A percentile compares a stretch with the other conserved stretches of the same genome.
These are phyloP conservation scores for Berkeleyomyces basicola DNA, from an alignment of 2,329 filamentous ascomycete genomes.

Conservation along the genomic window DNA sequence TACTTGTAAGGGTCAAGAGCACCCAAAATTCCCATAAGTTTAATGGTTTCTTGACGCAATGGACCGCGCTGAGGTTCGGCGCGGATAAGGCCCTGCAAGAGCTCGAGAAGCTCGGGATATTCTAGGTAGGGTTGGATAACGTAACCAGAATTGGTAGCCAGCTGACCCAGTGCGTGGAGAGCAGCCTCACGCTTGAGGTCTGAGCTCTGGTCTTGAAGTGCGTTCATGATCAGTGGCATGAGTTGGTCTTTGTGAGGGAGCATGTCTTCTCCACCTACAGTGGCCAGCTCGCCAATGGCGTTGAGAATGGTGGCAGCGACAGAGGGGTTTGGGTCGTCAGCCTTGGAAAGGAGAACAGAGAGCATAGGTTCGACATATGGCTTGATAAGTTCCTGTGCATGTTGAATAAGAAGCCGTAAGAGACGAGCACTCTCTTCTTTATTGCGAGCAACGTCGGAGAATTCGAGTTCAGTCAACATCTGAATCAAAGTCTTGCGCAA, in stretches of 20 bases:
- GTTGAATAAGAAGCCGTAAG: conserved; percentile 80
- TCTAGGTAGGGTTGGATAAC: conserved; percentile 93
- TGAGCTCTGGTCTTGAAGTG: conserved; percentile 85
- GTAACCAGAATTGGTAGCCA: conserved; percentile 93
- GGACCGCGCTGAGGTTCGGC: conserved; percentile 71
- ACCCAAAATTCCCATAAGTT: conserved; percentile 86
- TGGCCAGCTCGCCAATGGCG: conserved; percentile 85
- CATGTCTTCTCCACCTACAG: conserved; percentile 89
- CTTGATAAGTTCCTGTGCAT: conserved; percentile 83
- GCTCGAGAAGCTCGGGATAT: conserved; percentile 82
- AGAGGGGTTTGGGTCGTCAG: conserved; percentile 65
- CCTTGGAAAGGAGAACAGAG: conserved; percentile 82
- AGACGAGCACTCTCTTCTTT: conserved; percentile 94
- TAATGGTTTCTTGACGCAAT: conserved; percentile 85
- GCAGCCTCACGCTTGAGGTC: conserved; percentile 81
- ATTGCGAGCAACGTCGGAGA: conserved; percentile 81
- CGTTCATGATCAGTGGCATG: conserved; percentile 90
- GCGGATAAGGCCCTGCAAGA: conserved; percentile 86
- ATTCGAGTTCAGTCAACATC: conserved; percentile 88
- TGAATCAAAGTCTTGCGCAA: conserved; percentile 90
- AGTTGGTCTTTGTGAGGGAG: conserved; percentile 75
- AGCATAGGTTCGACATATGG: conserved; percentile 97
- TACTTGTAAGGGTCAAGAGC: conserved; percentile 93
- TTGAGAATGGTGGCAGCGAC: conserved; percentile 92
- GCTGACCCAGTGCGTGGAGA: conserved; percentile 73